phyloP scores from a whole-genome alignment of 2,329 filamentous ascomycete species.

The Arthrobotrys musiformis region DNA sequence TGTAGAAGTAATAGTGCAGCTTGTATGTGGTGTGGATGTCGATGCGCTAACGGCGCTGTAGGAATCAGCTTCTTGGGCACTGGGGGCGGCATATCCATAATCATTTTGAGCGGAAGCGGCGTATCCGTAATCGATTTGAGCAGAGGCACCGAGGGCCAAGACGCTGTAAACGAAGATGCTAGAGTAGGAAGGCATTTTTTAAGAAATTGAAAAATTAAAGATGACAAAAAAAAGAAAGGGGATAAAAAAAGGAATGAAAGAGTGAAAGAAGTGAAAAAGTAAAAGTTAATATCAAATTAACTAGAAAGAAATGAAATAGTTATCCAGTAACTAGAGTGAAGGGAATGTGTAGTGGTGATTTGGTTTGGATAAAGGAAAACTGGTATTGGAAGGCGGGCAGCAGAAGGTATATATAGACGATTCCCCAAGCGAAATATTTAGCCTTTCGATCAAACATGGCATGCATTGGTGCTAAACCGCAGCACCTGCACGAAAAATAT shows the following conservation, averaged over 20 bases:
- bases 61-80: not conserved
- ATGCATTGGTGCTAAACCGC: constrained; percentile 12
- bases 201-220: not conserved
- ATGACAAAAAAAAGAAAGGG: not conserved
- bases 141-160: constrained; percentile 7
- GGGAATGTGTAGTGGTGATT: constrained; percentile 1
- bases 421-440: not conserved
- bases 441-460: not conserved
- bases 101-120: not conserved
- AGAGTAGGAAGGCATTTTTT: constrained; percentile 14
- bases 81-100: no score
- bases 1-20: not conserved
- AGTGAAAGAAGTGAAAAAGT: not conserved
- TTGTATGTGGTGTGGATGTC: not conserved
- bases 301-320: not conserved
- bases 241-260: not conserved
- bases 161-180: not conserved
- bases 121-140: constrained; percentile 3
- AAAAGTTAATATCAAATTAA: not conserved
- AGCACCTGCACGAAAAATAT: not conserved
- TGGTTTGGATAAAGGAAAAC: not conserved
- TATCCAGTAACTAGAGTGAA: constrained; percentile 15
- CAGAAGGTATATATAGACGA: constrained; percentile 4
- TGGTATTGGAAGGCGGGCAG: not conserved
- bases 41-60: not conserved